Conservation (phyloP, 331 rosid species). For the Cucumis variabilis region DNA sequence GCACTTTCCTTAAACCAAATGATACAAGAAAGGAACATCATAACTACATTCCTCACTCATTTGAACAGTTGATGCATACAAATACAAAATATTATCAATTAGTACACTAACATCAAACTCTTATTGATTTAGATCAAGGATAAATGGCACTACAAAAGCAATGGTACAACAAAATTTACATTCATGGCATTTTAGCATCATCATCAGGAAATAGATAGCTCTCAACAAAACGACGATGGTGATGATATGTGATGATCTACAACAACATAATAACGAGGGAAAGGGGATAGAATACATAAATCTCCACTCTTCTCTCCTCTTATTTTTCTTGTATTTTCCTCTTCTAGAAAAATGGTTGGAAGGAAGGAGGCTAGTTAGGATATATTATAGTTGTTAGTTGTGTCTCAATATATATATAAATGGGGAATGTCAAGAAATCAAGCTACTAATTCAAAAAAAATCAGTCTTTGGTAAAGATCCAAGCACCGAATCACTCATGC, state of each 20-base stretch:
- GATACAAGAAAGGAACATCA: neutral
- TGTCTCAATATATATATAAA: constrained; percentile 23
- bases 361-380: constrained; percentile 24
- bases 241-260: neutral
- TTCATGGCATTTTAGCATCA: constrained; percentile 23
- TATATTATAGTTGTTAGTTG: constrained; percentile 4
- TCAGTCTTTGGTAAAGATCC: constrained; percentile 3
- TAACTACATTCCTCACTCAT: neutral
- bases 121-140: neutral
- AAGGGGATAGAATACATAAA: neutral
- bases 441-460: neutral
- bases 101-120: constrained; percentile 2
- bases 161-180: constrained; percentile 30
- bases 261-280: constrained; percentile 10
- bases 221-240: neutral
- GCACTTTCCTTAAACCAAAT: neutral
- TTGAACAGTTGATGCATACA: constrained; percentile 27
- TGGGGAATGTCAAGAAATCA: constrained; percentile 25
- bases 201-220: constrained; percentile 23
- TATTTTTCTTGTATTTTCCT: constrained; percentile 25
- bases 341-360: constrained; percentile 9
- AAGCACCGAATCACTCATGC: constrained; percentile 11
- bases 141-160: constrained; percentile 13
- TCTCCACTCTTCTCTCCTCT: constrained; percentile 27
- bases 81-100: constrained; percentile 17